phyloP scores from a whole-genome alignment of 768 basidiomycete genomes.

The Lentinula guzmanii region DNA sequence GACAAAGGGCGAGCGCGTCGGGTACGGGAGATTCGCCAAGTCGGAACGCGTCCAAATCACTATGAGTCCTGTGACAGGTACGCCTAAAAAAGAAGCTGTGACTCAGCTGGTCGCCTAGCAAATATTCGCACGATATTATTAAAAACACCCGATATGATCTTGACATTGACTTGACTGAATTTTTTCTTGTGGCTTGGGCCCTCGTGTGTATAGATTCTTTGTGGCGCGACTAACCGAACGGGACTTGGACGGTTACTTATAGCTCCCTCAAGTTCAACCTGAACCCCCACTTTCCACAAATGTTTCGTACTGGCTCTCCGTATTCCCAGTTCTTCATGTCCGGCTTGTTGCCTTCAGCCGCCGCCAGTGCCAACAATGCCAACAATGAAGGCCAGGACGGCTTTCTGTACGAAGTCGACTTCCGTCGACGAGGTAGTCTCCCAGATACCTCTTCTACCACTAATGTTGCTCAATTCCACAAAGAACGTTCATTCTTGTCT shows the following conservation, averaged over 20 bases:
- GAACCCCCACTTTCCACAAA: neutral
- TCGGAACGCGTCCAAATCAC: neutral
- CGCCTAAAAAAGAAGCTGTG: neutral
- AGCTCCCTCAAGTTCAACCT: neutral
- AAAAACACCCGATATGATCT: neutral
- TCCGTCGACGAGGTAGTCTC: slow-evolving; percentile 27
- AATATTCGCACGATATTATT: neutral
- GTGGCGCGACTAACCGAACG: slow-evolving; percentile 3
- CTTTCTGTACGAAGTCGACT: slow-evolving; percentile 5
- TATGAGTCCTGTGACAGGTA: neutral
- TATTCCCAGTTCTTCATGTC: slow-evolving; percentile 66
- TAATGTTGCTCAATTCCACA: slow-evolving; percentile 34
- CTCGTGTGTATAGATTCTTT: neutral
- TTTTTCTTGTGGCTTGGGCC: neutral
- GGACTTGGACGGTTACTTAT: neutral
- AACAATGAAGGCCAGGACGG: neutral
- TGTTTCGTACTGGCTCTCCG: slow-evolving; percentile 26
- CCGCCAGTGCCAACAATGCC: slow-evolving; percentile 7
- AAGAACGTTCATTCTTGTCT: slow-evolving; percentile 57
- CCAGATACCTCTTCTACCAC: slow-evolving; percentile 32
- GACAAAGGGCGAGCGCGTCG: neutral
- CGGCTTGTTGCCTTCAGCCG: slow-evolving; percentile 42
- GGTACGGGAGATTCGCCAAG: neutral
- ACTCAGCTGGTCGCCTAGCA: neutral
- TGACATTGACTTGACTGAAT: neutral